Conservation (phyloP, 148 eudicot genomes). For the Arctostaphylos glauca region DNA sequence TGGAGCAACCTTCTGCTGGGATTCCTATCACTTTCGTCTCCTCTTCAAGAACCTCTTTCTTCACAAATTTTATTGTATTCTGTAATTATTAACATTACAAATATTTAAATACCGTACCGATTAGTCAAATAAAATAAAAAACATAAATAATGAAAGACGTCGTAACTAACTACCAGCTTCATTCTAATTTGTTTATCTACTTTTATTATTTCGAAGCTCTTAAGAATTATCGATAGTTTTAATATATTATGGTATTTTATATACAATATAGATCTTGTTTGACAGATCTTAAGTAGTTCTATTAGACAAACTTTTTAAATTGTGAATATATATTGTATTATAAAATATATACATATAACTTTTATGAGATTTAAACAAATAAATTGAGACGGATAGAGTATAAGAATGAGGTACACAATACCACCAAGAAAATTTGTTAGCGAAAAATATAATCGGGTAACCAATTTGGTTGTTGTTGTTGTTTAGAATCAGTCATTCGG, state of each 20-base stretch:
- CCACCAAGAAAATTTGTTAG: not conserved
- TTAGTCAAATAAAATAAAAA: not conserved
- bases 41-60: constrained; percentile 72
- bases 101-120: no score
- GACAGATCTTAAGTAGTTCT: no score
- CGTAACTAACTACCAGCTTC: not conserved
- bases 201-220: no score
- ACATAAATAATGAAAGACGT: not conserved
- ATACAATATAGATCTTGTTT: no score
- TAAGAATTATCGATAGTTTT: no score
- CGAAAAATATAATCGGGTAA: not conserved
- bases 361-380: no score
- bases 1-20: constrained; percentile 71
- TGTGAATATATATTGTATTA: no score
- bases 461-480: not conserved
- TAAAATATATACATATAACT: no score
- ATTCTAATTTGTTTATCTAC: no score
- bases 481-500: not conserved
- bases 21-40: constrained; percentile 73
- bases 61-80: constrained; percentile 77
- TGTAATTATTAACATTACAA: constrained; percentile 22
- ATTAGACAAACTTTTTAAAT: no score
- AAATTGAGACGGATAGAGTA: no score
- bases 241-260: no score
- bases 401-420: not conserved